Conservation (phyloP, 2,329 filamentous ascomycete species). For the Lasiodiplodia gonubiensis region DNA sequence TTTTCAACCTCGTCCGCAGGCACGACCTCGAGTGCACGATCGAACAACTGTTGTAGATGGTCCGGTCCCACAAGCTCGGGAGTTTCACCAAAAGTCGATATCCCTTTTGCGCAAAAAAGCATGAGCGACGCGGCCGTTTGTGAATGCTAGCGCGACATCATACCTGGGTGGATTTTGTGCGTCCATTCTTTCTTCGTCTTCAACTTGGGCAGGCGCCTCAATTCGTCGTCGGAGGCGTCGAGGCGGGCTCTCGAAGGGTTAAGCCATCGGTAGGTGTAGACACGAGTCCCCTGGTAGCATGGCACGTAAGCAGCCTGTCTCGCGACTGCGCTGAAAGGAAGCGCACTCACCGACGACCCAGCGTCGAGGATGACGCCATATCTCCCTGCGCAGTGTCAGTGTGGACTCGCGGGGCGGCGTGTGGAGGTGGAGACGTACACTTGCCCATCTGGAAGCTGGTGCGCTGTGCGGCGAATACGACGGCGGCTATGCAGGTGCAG, state of each 20-base stretch:
- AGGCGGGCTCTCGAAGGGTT: constrained; percentile 72
- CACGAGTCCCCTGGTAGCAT: constrained; percentile 72
- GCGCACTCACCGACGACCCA: constrained; percentile 76
- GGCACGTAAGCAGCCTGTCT: constrained; percentile 6
- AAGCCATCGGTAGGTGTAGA: constrained; percentile 94
- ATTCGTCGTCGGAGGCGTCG: constrained; percentile 62
- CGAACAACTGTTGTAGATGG: constrained; percentile 78
- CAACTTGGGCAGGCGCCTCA: constrained; percentile 76
- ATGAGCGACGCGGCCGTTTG: not conserved
- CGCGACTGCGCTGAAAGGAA: not conserved
- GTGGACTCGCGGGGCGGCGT: not conserved
- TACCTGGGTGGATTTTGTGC: constrained; percentile 90
- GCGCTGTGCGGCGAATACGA: constrained; percentile 15
- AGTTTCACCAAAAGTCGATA: constrained; percentile 85
- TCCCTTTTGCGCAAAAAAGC: constrained; percentile 51
- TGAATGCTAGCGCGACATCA: constrained; percentile 19
- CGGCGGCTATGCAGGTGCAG: constrained; percentile 18
- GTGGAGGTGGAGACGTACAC: constrained; percentile 43
- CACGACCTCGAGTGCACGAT: constrained; percentile 80
- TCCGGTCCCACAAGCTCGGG: constrained; percentile 79
- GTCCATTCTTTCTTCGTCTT: constrained; percentile 86
- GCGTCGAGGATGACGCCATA: constrained; percentile 98
- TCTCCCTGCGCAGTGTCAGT: constrained; percentile 53
- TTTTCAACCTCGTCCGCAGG: constrained; percentile 76
- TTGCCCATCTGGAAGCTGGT: constrained; percentile 45